Evolutionary conservation across 805 yeast species (phyloP), one percentile per base, ranked within the genome.

Genomic region (Torulaspora indica): DNA sequence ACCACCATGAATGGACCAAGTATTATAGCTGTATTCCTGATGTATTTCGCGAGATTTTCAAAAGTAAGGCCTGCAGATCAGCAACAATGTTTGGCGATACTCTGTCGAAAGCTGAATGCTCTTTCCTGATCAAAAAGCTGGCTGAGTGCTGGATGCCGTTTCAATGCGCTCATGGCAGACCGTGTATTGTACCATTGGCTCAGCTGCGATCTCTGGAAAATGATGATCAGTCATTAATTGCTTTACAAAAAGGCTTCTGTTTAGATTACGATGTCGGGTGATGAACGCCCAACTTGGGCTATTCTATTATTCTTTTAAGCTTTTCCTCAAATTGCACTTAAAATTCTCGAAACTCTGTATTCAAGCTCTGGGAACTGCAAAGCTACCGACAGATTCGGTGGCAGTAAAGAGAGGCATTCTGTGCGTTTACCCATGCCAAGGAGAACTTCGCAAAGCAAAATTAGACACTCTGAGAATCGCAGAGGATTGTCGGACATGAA

Each of bases 161-260:
- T 51, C 79, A 75, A 43, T 88, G 95, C 68, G 95, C 95, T 0
- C 95, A 87, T 60, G 95, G 95, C 0, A 64, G 95, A 44, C 95
- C 95, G 0, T 76, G 88, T 0, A 59, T 82, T 9, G 73, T 78
- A 1, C 89, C 90, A 0, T 47, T 78, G 3, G 63, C 64, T 25
- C 61, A 64, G 23, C n/a, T 47, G 30, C 38, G 13, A 28, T 27
- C 45, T 15, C 24, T 15, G 9, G 46, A 35, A 10, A 37, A 25
- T 6, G 24, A 37, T 20, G 14, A 18, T 20, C n/a, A 24, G 17
- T 13, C 10, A 23, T 35, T n/a, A 32, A 30, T 13, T 12, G 10
- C 18, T 13, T 17, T 17, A 5, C 17, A 23, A 20, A 25, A 17
- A 28, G 22, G 24, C 12, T 34, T 28, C 12, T 43, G 22, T 14